Evolutionary conservation across 1,139 yeast species (phyloP).

Genomic region (Debaryomyces sp.): DNA sequence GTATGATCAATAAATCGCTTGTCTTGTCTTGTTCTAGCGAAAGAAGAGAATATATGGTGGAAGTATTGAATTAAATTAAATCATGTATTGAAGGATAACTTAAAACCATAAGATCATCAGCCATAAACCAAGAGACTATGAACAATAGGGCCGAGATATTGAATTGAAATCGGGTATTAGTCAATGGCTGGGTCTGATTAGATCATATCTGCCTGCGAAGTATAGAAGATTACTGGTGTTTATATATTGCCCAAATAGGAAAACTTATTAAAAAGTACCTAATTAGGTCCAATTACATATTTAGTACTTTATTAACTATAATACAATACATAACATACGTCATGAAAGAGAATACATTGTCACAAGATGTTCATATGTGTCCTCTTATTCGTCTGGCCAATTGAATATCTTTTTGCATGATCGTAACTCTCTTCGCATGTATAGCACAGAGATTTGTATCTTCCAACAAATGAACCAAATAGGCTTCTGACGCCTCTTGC

Average conservation of each 20-base stretch:
- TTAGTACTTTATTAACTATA: conserved; percentile 2
- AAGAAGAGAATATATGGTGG: not conserved
- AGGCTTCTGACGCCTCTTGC: conserved; percentile 94
- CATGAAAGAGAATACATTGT: not conserved
- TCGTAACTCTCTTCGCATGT: conserved; percentile 92
- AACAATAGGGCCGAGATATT: not conserved
- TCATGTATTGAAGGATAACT: not conserved
- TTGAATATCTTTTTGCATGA: conserved; percentile 92
- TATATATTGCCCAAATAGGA: conserved; percentile 5
- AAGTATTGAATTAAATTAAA: not conserved
- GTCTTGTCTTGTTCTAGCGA: not conserved
- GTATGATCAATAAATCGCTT: not conserved
- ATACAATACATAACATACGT: not conserved
- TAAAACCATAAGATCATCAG: not conserved
- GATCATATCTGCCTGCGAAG: conserved; percentile 1
- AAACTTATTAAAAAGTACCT: not conserved
- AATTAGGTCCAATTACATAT: not conserved
- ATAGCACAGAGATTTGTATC: conserved; percentile 90
- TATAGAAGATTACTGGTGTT: not conserved
- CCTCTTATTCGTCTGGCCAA: conserved; percentile 90
- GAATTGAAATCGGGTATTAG: not conserved
- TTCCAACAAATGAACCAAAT: conserved; percentile 79
- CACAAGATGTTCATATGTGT: conserved; percentile 20
- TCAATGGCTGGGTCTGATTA: not conserved
- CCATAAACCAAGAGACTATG: not conserved